Evolutionary conservation across 371 early-diverging fungal species (phyloP), one percentile per base, ranked within the genome.

Genomic region (Saksenaea vasiformis): DNA sequence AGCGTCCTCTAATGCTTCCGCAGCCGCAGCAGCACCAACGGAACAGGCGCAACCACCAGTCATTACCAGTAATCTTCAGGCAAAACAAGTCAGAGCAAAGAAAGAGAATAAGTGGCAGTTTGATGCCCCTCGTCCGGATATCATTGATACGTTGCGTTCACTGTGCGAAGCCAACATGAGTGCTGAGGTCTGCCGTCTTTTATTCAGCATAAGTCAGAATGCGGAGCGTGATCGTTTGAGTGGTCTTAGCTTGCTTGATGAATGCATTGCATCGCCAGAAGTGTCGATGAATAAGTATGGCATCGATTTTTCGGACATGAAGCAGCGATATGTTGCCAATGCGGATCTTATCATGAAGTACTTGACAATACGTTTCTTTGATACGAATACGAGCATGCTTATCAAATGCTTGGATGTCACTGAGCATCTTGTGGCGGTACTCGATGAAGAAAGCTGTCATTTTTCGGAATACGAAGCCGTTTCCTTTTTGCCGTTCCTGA

Each of bases 191-290:
- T 69, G 76, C 43, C 63, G 70, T 14, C 70, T 84, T n/a, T 67
- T 95, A 69, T 96, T 95, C 68, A 90, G 91, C 62, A 86, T 78
- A 0, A 91, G 90, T 41, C 94, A 93, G 60, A 88, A 94, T 77
- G 90, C 90, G 65, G 95, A 95, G 60, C 83, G 86, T 56, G 93
- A 93, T 70, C 76, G 82, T 41, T 58, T 94, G 38, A 73, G 70
- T 13, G 95, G 86, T 1, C 64, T 95, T n/a, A 78, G 69, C 0
- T 56, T 84, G 5, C 64, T 95, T 17, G 90, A 94, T 53, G 92
- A 90, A 28, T 86, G 83, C 35, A 39, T 92, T 19, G 69, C 73
- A 14, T 66, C 74, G 11, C 75, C 85, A 8, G 74, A 76, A 26
- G 36, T 76, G 0, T 56, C 73, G 24, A 74, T 71, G n/a, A 71